These are phyloP conservation scores for Malassezia obtusa DNA, from an alignment of 1,284 basidiomycete genomes.

Conservation along the genomic window DNA sequence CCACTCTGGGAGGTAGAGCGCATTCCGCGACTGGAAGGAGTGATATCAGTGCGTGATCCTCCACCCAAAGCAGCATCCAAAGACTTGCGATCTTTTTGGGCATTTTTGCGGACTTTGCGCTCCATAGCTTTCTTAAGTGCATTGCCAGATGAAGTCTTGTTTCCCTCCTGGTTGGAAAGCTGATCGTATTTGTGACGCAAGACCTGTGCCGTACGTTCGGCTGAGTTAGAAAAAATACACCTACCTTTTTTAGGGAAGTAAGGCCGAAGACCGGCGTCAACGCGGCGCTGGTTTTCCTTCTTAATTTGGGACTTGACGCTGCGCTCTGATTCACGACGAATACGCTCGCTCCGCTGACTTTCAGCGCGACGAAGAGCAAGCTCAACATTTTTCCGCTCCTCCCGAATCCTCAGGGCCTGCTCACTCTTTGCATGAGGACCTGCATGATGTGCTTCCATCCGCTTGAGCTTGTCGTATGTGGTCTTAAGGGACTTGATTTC, in stretches of 20 bases:
- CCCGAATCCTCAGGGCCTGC: slow-evolving; percentile 50
- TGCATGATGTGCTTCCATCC: slow-evolving; percentile 59
- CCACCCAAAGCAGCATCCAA: slow-evolving; percentile 15
- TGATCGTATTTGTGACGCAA: slow-evolving; percentile 16
- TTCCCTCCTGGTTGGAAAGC: not conserved
- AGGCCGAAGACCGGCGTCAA: slow-evolving; percentile 29
- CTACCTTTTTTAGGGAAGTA: slow-evolving; percentile 81
- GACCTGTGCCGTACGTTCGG: slow-evolving; percentile 6
- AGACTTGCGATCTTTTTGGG: slow-evolving; percentile 11
- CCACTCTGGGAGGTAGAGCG: not conserved
- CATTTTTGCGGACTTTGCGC: slow-evolving; percentile 11
- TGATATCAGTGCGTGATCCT: slow-evolving; percentile 8
- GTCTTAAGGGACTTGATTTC: slow-evolving; percentile 63
- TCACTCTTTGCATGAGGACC: slow-evolving; percentile 58
- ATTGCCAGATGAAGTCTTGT: not conserved
- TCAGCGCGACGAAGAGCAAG: slow-evolving; percentile 65
- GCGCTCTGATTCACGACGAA: slow-evolving; percentile 56
- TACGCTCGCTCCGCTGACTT: slow-evolving; percentile 57
- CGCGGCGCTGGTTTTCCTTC: slow-evolving; percentile 36
- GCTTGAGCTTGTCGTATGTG: slow-evolving; percentile 62
- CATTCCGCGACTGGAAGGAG: not conserved
- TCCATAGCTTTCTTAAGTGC: slow-evolving; percentile 17
- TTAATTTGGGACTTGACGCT: slow-evolving; percentile 55
- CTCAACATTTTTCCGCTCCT: slow-evolving; percentile 68
- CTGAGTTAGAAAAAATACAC: slow-evolving; percentile 31